Base-by-base conservation (phyloP, 1,284 basidiomycete genomes). In the Ustilago shanxiensis region DNA sequence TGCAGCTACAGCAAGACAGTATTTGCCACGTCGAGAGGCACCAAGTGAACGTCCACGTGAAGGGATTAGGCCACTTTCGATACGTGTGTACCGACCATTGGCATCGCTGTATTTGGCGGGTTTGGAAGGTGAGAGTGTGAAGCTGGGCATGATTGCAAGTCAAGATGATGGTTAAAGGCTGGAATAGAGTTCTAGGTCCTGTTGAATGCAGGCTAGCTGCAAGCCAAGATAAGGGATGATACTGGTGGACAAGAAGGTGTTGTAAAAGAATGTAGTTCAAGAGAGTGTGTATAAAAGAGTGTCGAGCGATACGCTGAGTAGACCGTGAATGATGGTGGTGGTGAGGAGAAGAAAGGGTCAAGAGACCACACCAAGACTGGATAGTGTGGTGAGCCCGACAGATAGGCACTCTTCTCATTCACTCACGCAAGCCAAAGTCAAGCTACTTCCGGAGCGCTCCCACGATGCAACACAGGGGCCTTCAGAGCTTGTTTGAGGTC, bases 11-110 rank as follows among this genome's bases (percentile, higher is more conserved):
- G 70, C 70, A 1, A 72, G 49, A 20, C 65, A 67, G 47, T 72
- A 72, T 35, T 72, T 72, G 26, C 70, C 70, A 13, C 61, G n/a
- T 1, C 70, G 65, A 22, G 70, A 56, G 18, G 61, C 58, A 16
- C 45, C 60, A 10, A 76, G 59, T 0, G 73, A 76, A 13, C 68
- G 69, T 26, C 73, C 68, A 3, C 73, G 64, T 3, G 65, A 76
- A 0, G 73, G 73, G 31, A 76, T 72, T 39, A 68, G 63, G 20
- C 60, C 57, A 41, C 56, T 56, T 22, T 68, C 73, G 50, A 76
- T 76, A 8, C 73, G 73, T 1, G 68, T 76, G 56, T 76, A 76
- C 22, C 33, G 60, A n/a, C 73, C 73, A 37, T 71, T 76, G 57
- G 24, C 61, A 47, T 68, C 73, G 53, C 54, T 52, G 55, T 59